A percentile compares a stretch with the other conserved stretches of the same genome.
These are phyloP conservation scores for Gossypioides kirkii DNA, from an alignment of 345 rosid species.

Conservation along the genomic window DNA sequence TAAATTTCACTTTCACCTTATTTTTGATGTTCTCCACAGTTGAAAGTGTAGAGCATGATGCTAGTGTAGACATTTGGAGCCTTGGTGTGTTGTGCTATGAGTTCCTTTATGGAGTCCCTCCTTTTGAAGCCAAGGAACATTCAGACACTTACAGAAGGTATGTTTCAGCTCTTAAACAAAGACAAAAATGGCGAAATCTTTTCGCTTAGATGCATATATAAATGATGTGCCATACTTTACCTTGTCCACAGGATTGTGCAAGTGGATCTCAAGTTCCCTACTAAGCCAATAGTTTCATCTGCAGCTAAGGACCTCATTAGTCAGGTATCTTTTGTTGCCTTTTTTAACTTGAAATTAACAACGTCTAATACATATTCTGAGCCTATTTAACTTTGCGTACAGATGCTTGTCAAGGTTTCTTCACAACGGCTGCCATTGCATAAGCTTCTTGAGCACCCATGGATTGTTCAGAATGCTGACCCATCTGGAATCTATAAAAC, in stretches of 20 bases:
- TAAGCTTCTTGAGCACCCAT: constrained; percentile 91
- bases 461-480: constrained; percentile 93
- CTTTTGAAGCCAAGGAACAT: constrained; percentile 89
- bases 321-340: constrained; percentile 43
- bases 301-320: constrained; percentile 86
- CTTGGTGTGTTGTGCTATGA: constrained; percentile 93
- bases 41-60: constrained; percentile 94
- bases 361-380: not conserved
- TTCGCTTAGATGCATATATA: not conserved
- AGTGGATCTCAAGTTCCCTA: constrained; percentile 90
- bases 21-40: constrained; percentile 36
- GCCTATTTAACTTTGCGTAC: not conserved
- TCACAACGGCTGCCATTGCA: constrained; percentile 71
- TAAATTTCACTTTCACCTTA: constrained; percentile 6
- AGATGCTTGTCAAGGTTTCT: constrained; percentile 98
- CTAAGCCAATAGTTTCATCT: constrained; percentile 81
- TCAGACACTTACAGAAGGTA: constrained; percentile 93
- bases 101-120: constrained; percentile 85
- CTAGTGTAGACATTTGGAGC: constrained; percentile 97
- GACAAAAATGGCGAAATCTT: not conserved
- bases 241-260: constrained; percentile 67
- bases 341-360: not conserved
- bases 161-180: not conserved
- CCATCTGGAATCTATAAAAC: constrained; percentile 74
- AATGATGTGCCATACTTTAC: not conserved